phyloP scores from a whole-genome alignment of 352 stramenopile species.

The Phytophthora quininea region DNA sequence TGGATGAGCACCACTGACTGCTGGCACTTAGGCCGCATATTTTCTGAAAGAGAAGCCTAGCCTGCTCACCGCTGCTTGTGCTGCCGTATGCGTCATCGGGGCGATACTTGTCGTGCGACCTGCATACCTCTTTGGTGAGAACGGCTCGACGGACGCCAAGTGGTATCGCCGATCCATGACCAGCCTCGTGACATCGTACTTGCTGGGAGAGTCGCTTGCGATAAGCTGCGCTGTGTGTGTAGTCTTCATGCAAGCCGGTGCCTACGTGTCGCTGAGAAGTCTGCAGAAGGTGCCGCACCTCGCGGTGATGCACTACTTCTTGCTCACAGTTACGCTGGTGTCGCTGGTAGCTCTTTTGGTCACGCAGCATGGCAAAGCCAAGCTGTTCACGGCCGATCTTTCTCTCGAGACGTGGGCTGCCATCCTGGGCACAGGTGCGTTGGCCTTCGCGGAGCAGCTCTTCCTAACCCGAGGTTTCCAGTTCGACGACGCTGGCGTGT shows the following conservation, averaged over 20 bases:
- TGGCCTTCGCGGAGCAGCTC: slow-evolving; percentile 58
- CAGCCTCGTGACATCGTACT: slow-evolving; percentile 31
- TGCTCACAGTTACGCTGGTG: slow-evolving; percentile 47
- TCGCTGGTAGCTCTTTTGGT: slow-evolving; percentile 38
- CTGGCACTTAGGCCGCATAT: slow-evolving; percentile 32
- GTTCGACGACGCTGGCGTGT: slow-evolving; percentile 56
- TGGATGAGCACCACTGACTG: too few relatives aligned
- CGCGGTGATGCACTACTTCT: slow-evolving; percentile 69
- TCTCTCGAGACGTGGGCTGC: slow-evolving; percentile 29
- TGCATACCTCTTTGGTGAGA: slow-evolving; percentile 50
- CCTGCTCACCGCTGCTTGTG: slow-evolving; percentile 34
- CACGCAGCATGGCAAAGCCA: slow-evolving; percentile 32
- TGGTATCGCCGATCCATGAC: slow-evolving; percentile 32
- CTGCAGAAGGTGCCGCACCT: slow-evolving; percentile 57
- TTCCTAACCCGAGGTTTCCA: slow-evolving; percentile 71
- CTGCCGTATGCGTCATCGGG: slow-evolving; percentile 49
- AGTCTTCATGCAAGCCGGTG: slow-evolving; percentile 37
- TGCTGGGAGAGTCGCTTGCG: slow-evolving; percentile 36
- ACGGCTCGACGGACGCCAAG: slow-evolving; percentile 30
- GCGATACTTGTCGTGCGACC: slow-evolving; percentile 54
- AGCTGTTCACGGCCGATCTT: slow-evolving; percentile 22
- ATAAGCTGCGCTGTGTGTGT: slow-evolving; percentile 39
- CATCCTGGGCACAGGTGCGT: slow-evolving; percentile 42
- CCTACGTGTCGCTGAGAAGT: slow-evolving; percentile 51
- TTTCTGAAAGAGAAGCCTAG: slow-evolving; percentile 53